Percentiles rank a stretch among this genome's conserved stretches.
phyloP scores from a whole-genome alignment of 2,329 filamentous ascomycete species.

The Hypoxylon sp. region DNA sequence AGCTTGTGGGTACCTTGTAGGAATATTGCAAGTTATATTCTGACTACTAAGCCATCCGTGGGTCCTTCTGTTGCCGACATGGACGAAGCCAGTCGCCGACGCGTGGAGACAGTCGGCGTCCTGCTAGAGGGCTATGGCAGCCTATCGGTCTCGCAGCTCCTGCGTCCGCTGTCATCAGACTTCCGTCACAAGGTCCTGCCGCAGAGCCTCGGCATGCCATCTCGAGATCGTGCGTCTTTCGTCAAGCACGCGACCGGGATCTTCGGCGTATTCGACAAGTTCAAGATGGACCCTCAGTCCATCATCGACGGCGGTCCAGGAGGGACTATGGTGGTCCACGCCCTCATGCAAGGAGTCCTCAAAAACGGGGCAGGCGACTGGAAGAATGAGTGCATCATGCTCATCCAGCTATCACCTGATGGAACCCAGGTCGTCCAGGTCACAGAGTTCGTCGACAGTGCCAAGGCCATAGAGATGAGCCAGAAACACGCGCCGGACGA shows the following conservation, averaged over 20 bases:
- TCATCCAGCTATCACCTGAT: conserved; percentile 44
- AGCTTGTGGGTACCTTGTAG: too few species aligned
- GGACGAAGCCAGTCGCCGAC: conserved; percentile 23
- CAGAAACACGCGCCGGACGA: conserved; percentile 42
- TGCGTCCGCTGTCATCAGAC: conserved; percentile 44
- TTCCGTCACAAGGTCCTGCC: conserved; percentile 53
- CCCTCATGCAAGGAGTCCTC: conserved; percentile 46
- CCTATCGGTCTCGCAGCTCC: conserved; percentile 50
- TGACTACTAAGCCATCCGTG: conserved; percentile 3
- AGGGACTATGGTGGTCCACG: conserved; percentile 49
- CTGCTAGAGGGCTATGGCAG: conserved; percentile 51
- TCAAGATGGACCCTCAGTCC: conserved; percentile 50
- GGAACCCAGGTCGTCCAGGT: conserved; percentile 40
- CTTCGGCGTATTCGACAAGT: conserved; percentile 52
- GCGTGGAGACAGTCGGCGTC: conserved; percentile 25
- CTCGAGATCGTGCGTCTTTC: conserved; percentile 48
- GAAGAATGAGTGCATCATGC: conserved; percentile 47
- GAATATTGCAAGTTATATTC: too few species aligned
- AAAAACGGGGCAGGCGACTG: conserved; percentile 38
- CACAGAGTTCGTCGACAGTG: conserved; percentile 54
- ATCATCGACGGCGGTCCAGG: conserved; percentile 46
- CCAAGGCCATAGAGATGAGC: conserved; percentile 49
- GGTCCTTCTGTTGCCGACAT: conserved; percentile 26
- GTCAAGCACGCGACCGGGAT: conserved; percentile 50
- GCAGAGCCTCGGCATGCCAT: conserved; percentile 49